phyloP scores from a whole-genome alignment of 306 rosid species.

The Sicyos edulis region DNA sequence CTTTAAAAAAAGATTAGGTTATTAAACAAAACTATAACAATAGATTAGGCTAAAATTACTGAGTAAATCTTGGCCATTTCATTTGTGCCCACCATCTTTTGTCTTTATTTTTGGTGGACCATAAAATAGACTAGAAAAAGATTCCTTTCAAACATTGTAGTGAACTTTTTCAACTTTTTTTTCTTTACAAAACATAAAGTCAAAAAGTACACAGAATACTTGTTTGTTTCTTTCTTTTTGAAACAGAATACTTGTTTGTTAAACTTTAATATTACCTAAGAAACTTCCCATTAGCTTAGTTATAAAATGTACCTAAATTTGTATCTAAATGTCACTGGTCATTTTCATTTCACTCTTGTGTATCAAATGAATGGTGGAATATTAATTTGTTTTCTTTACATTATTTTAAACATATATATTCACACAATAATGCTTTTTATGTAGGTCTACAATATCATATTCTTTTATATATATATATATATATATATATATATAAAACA shows the following conservation, averaged over 20 bases:
- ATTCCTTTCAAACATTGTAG: constrained; percentile 15
- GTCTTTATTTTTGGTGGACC: constrained; percentile 18
- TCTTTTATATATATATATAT: too few relatives aligned
- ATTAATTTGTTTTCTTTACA: neutral
- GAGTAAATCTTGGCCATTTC: neutral
- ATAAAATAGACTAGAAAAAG: constrained; percentile 5
- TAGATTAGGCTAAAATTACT: constrained; percentile 3
- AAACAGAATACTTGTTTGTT: constrained; percentile 7
- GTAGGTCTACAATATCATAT: neutral
- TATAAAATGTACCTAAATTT: constrained; percentile 1
- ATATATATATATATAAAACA: too few relatives aligned
- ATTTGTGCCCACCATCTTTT: constrained; percentile 14
- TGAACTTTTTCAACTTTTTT: neutral
- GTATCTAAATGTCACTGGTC: neutral
- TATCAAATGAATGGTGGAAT: neutral
- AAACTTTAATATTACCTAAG: neutral
- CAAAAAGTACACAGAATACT: too few relatives aligned
- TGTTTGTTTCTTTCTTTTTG: too few relatives aligned
- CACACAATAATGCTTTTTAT: neutral
- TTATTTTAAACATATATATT: neutral
- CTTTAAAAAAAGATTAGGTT: too few relatives aligned
- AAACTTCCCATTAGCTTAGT: neutral
- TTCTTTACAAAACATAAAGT: too few relatives aligned
- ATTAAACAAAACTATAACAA: too few relatives aligned
- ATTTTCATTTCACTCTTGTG: neutral